Conservation (phyloP, 305 asterid genomes). For the Ilex paraguariensis region DNA sequence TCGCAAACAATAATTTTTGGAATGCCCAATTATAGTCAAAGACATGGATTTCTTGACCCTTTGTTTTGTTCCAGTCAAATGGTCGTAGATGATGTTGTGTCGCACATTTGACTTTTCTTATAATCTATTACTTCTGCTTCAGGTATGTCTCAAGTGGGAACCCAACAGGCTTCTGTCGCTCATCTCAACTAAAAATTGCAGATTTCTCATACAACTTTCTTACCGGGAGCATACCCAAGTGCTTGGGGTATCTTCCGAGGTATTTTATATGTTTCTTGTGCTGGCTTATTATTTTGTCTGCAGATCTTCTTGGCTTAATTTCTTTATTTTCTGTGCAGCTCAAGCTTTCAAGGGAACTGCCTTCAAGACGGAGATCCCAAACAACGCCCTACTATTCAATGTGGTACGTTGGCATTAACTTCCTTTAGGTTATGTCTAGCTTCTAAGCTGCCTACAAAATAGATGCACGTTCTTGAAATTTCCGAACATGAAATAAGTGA, state of each 20-base stretch:
- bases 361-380: constrained; percentile 63
- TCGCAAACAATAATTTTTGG: too few relatives aligned
- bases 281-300: too few relatives aligned
- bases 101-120: too few relatives aligned
- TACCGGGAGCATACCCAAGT: constrained; percentile 76
- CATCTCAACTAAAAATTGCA: constrained; percentile 58
- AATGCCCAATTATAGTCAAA: too few relatives aligned
- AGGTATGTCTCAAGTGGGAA: constrained; percentile 61
- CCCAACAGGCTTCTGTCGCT: constrained; percentile 60
- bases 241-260: constrained; percentile 79
- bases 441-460: too few relatives aligned
- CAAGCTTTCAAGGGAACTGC: constrained; percentile 85
- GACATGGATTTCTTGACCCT: too few relatives aligned
- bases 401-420: constrained; percentile 35
- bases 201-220: constrained; percentile 84
- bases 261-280: constrained; percentile 11
- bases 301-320: background rate
- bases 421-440: background rate
- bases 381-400: constrained; percentile 69
- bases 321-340: constrained; percentile 22
- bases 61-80: too few relatives aligned
- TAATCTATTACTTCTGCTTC: constrained; percentile 10
- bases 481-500: too few relatives aligned
- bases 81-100: too few relatives aligned
- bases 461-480: background rate